Base-by-base conservation (phyloP, 306 rosid species). In the Rosa chinensis region DNA sequence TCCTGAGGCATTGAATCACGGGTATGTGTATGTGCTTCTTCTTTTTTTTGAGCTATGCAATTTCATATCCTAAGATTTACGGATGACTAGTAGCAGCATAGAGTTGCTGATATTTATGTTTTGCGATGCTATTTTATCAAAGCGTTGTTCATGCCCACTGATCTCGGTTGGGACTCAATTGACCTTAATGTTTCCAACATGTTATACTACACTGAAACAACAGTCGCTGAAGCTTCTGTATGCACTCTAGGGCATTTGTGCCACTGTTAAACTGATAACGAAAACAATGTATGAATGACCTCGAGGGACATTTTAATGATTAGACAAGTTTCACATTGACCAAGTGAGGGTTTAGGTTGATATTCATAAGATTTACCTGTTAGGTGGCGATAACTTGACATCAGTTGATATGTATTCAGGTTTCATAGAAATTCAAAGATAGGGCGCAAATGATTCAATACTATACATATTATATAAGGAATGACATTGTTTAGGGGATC, bases 1-100 rank as follows among this genome's bases (percentile, higher is more conserved):
- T 11, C 72, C 86, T 55, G 83, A 77, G 21, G 78, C 55, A 40
- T 39, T 78, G 42, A 73, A 85, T 80, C 85, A 80, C 50, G 69
- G 80, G 93, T 89, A 76, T 63, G 16, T 67, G 93, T 89, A 78
- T 63, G 16, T 67, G 32, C 70, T 47, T 28, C 32, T 28, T 28
- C 32, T 28, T 28, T 1, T 0, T 83, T 74, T 2, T 1, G 14
- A 9, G 48, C 21, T 13, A 0, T 44, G 11, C 70, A 1, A 18
- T 43, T 62, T 25, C 6, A 3, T 11, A 43, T 50, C 28, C 37
- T 32, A 32, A n/a, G 47, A 42, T 67, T 63, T 28, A 69, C 53
- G 72, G 14, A 40, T 40, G 17, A 32, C 37, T 32, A 32, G 37
- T 32, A 32, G 37, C 37, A 32, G 37, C 37, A 32, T 32, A 32